Conservation (phyloP, 2,329 filamentous ascomycete species). For the Xylariomycetidae sp. region DNA sequence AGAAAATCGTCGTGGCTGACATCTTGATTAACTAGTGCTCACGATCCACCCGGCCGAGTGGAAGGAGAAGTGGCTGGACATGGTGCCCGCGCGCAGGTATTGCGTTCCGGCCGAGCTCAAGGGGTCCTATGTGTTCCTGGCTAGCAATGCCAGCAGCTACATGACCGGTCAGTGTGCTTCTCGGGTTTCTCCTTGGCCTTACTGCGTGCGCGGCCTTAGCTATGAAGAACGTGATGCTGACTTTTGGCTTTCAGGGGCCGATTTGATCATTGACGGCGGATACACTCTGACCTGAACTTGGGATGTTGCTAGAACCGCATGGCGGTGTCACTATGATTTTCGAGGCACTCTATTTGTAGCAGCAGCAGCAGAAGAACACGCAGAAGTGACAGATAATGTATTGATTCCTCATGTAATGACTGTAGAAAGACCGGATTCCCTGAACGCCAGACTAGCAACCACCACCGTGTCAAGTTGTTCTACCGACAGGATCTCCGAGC, state of each 20-base stretch:
- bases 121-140: constrained; percentile 32
- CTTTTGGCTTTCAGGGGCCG: constrained; percentile 11
- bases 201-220: not conserved
- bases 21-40: constrained; percentile 17
- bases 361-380: too few relatives aligned
- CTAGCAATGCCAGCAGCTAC: constrained; percentile 35
- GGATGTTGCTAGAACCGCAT: too few relatives aligned
- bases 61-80: constrained; percentile 23
- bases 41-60: constrained; percentile 24
- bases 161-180: constrained; percentile 29
- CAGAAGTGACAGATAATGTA: too few relatives aligned
- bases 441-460: too few relatives aligned
- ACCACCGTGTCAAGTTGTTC: too few relatives aligned
- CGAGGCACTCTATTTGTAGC: too few relatives aligned
- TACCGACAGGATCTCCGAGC: too few relatives aligned
- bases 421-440: too few relatives aligned
- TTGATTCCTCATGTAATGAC: too few relatives aligned
- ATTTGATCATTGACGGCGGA: constrained; percentile 26
- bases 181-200: too few relatives aligned
- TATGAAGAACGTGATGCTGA: constrained; percentile 2
- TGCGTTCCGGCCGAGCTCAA: constrained; percentile 30
- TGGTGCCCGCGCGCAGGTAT: constrained; percentile 26
- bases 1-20: not conserved
- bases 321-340: too few relatives aligned
- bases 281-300: too few relatives aligned